These are phyloP conservation scores for Orbilia ellipsospora DNA, from an alignment of 2,329 filamentous ascomycete species.

Conservation along the genomic window DNA sequence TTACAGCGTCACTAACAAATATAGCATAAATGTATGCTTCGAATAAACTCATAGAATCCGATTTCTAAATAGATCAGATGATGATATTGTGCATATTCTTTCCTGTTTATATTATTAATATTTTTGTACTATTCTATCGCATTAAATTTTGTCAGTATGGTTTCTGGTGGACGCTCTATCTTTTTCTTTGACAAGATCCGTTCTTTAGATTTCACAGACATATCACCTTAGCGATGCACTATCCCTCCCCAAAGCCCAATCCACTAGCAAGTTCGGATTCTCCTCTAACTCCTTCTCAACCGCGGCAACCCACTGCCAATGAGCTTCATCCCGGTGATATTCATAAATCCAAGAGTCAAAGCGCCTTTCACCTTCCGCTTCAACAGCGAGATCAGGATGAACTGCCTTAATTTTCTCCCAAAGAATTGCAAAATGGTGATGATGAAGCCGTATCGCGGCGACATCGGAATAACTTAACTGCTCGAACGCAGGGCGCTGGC, in stretches of 20 bases:
- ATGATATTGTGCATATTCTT: too few relatives aligned
- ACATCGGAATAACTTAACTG: slow-evolving; percentile 1
- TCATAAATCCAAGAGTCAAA: slow-evolving; percentile 5
- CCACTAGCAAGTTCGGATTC: slow-evolving; percentile 15
- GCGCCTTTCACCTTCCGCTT: slow-evolving; percentile 3
- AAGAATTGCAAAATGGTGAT: slow-evolving; percentile 13
- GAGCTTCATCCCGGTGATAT: slow-evolving; percentile 4
- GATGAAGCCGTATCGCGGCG: neutral
- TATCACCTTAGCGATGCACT: neutral
- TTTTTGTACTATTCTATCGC: too few relatives aligned
- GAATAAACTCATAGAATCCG: too few relatives aligned
- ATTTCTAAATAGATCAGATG: too few relatives aligned
- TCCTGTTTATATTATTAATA: too few relatives aligned
- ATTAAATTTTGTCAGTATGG: too few relatives aligned
- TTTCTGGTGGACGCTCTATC: too few relatives aligned
- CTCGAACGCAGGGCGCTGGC: neutral
- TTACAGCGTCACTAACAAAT: too few relatives aligned
- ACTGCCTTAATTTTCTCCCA: slow-evolving; percentile 4
- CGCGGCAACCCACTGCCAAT: slow-evolving; percentile 14
- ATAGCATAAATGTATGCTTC: too few relatives aligned
- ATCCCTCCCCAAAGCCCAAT: slow-evolving; percentile 16
- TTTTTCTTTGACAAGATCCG: too few relatives aligned
- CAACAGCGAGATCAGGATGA: neutral
- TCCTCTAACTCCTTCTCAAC: slow-evolving; percentile 16
- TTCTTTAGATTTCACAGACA: too few relatives aligned